Evolutionary conservation across 192 early-diverging fungal species (phyloP).

Genomic region (Chytriomyces sp.): DNA sequence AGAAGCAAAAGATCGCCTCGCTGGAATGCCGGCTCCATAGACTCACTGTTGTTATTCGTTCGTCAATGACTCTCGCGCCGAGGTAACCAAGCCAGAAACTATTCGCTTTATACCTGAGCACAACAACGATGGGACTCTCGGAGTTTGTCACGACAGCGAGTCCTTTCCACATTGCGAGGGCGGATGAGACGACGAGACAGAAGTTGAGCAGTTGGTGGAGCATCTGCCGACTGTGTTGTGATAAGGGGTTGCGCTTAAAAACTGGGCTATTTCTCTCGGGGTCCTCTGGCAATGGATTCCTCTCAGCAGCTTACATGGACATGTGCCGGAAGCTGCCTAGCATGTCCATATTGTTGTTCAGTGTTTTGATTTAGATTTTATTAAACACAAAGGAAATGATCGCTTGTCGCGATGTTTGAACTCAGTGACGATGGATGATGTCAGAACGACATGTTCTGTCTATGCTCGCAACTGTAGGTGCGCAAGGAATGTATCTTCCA

Average conservation of each 20-base stretch:
- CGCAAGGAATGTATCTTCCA: too few species aligned
- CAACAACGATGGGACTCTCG: conserved; percentile 97
- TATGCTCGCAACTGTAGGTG: too few species aligned
- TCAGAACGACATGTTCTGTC: too few species aligned
- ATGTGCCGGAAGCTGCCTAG: neutral
- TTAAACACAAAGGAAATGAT: too few species aligned
- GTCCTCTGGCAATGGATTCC: too few species aligned
- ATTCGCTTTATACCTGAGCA: conserved; percentile 73
- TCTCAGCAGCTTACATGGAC: neutral
- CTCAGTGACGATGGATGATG: too few species aligned
- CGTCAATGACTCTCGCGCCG: neutral
- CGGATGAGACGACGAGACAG: conserved; percentile 85
- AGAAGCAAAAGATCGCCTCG: conserved; percentile 93
- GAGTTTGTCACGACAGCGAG: conserved; percentile 82
- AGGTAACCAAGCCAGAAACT: neutral
- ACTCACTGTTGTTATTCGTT: conserved; percentile 62
- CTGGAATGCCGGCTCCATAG: conserved; percentile 97
- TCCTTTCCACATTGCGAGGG: conserved; percentile 97
- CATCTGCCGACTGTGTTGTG: conserved; percentile 33
- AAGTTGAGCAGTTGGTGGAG: conserved; percentile 82
- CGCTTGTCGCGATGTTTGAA: too few species aligned
- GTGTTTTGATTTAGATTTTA: too few species aligned
- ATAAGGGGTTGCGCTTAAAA: too few species aligned
- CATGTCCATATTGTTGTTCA: neutral
- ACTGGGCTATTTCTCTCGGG: too few species aligned